Base-by-base conservation (phyloP, 2,329 filamentous ascomycete species). In the Ceratocystis destructans region DNA sequence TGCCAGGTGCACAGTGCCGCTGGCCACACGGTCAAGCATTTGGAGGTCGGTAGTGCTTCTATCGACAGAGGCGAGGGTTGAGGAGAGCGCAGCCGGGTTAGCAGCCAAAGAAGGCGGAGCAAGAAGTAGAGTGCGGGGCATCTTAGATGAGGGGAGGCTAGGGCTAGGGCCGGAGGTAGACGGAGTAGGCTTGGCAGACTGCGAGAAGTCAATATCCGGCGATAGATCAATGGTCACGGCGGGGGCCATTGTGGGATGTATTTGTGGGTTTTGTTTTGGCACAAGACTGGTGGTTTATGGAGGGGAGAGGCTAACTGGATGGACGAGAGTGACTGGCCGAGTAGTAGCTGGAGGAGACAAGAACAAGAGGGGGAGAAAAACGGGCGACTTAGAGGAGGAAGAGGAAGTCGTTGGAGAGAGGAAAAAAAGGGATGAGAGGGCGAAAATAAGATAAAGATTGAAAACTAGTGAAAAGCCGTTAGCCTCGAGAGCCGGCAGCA, bases 21-120 rank as follows among this genome's bases (percentile, higher is more conserved):
- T 83, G 1, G 89, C 85, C 50, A 99, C 83, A 64, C 94, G 90
- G 78, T 99, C 94, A 69, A 99, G 88, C 94, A 99, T 99, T 76
- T 97, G 94, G 64, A 99, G 81, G 74, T 99, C 94, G 69, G 91
- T 93, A 59, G 82, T 79, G 69, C 82, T 78, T 73, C 90, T 87
- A 75, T 94, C 86, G 78, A 90, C 86, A 67, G 84, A 79, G 68
- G 85, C 80, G 72, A 96, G 83, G 69, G 94, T 80, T 70, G 79
- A 78, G 70, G 85, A 83, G 70, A 97, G 82, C 72, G 85, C 85
- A 70, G 90, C 87, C 71, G 92, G 89, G 76, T 96, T 88, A 66
- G 90, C 85, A 70, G 94, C 87, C 72, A 97, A 83, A 28, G 91
- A 96, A 12, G 94, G 92, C 64, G 94, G 93, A 41, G 93, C 91